Evolutionary conservation across 495 filamentous ascomycete genomes (phyloP).

Genomic region (Filosporella fistucella): DNA sequence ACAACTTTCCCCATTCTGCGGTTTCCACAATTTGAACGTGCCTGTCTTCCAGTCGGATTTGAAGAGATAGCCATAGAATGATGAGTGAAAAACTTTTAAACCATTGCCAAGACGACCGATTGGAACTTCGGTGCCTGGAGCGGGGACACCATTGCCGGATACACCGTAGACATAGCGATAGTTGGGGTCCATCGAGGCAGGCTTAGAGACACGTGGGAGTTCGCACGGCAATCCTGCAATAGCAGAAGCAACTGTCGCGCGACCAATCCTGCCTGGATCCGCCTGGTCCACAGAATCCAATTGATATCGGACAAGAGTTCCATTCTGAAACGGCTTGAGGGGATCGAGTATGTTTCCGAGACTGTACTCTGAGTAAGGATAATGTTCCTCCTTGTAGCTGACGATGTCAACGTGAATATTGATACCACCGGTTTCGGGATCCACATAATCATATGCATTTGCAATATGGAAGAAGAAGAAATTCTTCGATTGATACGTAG

Average conservation of each 20-base stretch:
- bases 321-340: background rate
- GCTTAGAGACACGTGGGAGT: conserved; percentile 3
- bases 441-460: conserved; percentile 7
- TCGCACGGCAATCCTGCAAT: conserved; percentile 1
- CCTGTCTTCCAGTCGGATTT: conserved; percentile 6
- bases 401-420: conserved; percentile 5
- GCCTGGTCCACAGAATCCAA: conserved; percentile 1
- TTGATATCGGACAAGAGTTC: conserved; percentile 4
- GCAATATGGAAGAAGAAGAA: conserved; percentile 11
- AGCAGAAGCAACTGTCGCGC: conserved; percentile 4
- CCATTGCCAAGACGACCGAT: conserved; percentile 3
- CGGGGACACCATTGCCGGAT: background rate
- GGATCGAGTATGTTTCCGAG: conserved; percentile 7
- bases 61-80: background rate
- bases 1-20: conserved; percentile 9
- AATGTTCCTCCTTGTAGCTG: conserved; percentile 4
- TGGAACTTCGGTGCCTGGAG: conserved; percentile 6
- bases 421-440: conserved; percentile 1
- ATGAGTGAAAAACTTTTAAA: background rate
- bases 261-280: background rate
- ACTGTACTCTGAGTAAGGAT: conserved; percentile 9
- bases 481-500: conserved; percentile 1
- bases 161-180: conserved; percentile 5
- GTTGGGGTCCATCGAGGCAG: background rate
- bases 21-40: conserved; percentile 4